Evolutionary conservation across 441 rosid genomes (phyloP), one percentile per base, ranked within the genome.

Genomic region (Oxalis stricta): DNA sequence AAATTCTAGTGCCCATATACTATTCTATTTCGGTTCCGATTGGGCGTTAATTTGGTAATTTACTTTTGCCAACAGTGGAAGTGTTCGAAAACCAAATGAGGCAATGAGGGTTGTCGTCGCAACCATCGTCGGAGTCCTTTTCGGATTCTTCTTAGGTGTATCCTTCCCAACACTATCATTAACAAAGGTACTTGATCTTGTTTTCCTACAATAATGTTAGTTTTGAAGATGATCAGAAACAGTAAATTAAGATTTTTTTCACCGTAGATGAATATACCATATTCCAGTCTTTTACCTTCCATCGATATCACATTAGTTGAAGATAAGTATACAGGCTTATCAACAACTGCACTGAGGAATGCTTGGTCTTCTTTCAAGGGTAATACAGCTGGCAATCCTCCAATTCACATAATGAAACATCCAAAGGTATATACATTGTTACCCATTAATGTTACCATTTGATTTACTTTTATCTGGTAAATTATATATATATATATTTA

Each of bases 111-210:
- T 87, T 67, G 67, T 87, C 34, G 30, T 82, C 50, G 66, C 82
- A 37, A 66, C 87, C 26, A 58, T 87, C 41, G 50, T 74, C 10
- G 94, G 94, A 48, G 60, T 82, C 55, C 55, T 76, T 31, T 71
- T 82, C 48, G 99, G 99, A 63, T 82, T 84, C 66, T 75, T 87
- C 52, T 50, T 84, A 46, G 97, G 95, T 43, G 65, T 78, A 53
- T 79, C 84, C 33, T 68, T 77, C 52, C 94, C 97, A 24, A 71
- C 93, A 8, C 55, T 88, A 33, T 74, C 94, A 37, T 56, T 88
- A 51, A 73, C 91, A 13, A 84, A 82, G 97, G 99, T 84, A 48
- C 18, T 33, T 18, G 18, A 5, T 12, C 33, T 4, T 36, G 42
- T 2, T 26, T 26, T 11, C 31, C 28, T 13, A 3, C 33, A 47